Percentiles rank a stretch among this genome's conserved stretches.
phyloP scores from a whole-genome alignment of 164 flowering plant genomes.

The Vitis rotundifolia region DNA sequence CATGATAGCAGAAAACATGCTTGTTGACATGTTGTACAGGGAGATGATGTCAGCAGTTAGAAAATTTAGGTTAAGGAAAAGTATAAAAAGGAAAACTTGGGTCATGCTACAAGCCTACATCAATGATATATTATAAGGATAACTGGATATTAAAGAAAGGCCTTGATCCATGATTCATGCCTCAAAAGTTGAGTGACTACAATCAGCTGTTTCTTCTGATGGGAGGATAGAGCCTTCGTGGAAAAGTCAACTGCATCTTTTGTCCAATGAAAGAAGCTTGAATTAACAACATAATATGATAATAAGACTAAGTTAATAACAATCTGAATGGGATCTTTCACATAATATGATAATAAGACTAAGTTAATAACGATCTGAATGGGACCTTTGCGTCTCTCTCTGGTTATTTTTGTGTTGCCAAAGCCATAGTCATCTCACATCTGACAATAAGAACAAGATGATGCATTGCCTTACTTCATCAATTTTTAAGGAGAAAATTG shows the following conservation, averaged over 20 bases:
- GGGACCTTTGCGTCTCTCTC: not conserved
- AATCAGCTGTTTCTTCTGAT: too few relatives aligned
- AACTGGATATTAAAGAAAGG: not conserved
- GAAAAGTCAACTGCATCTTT: not conserved
- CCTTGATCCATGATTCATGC: not conserved
- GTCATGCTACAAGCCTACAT: not conserved
- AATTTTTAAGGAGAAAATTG: not conserved
- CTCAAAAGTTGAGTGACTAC: too few relatives aligned
- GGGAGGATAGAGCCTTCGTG: too few relatives aligned
- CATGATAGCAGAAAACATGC: not conserved
- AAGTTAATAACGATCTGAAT: too few relatives aligned
- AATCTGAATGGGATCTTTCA: not conserved
- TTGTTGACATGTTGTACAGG: not conserved
- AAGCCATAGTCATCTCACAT: too few relatives aligned
- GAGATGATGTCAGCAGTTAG: not conserved
- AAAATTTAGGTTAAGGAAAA: not conserved
- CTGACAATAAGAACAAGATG: slow-evolving; percentile 7
- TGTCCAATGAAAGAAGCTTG: not conserved
- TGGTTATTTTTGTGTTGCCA: not conserved
- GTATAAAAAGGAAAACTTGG: not conserved
- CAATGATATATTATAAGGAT: not conserved
- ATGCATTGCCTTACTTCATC: slow-evolving; percentile 20
- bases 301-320: too few relatives aligned
- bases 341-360: too few relatives aligned
- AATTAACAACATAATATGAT: not conserved